Base-by-base conservation (phyloP, 1,284 basidiomycete genomes). In the Porodaedalea pini region DNA sequence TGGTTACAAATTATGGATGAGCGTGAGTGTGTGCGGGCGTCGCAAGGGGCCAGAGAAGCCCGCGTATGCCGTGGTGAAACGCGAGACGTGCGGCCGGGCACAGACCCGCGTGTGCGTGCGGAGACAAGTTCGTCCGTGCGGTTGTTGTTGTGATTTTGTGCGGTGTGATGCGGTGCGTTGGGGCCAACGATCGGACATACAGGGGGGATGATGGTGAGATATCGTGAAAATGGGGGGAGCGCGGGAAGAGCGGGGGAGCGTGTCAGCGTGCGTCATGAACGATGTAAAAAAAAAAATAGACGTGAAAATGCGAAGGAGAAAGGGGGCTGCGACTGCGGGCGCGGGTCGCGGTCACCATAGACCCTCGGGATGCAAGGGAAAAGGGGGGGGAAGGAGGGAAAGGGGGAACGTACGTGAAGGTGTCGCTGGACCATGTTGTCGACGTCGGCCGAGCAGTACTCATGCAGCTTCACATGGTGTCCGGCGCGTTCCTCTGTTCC, bases 391-490 rank as follows among this genome's bases (percentile, higher is more conserved):
- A 21, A 48, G 43, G 8, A 4, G 27, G 21, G 21, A 56, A 32
- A 23, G 54, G 50, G 31, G 21, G 40, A 31, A 54, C 76, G 43
- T 64, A 79, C 78, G 59, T 72, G 69, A 44, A 79, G 54, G 64
- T 80, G 79, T 39, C 78, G 71, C 61, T 79, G 73, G 21, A 80
- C 75, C 58, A 81, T 77, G 59, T 75, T 71, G 56, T 79, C 75
- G 51, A 81, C 75, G 65, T 83, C 79, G 8, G 76, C 71, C 7
- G 81, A 82, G 61, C 78, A 79, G 65, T 84, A 86, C 68, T 85
- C 81, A 68, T 82, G 83, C 1, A 85, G 75, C 70, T 86, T 86
- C 56, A 78, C 63, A 67, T 80, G 78, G 62, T 81, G 78, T 17
- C 79, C 77, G 32, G 78, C 69, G 6, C 78, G 75, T 67, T 81